Conservation (phyloP, 192 early-diverging fungal genomes). For the Backusella mclennaniae region DNA sequence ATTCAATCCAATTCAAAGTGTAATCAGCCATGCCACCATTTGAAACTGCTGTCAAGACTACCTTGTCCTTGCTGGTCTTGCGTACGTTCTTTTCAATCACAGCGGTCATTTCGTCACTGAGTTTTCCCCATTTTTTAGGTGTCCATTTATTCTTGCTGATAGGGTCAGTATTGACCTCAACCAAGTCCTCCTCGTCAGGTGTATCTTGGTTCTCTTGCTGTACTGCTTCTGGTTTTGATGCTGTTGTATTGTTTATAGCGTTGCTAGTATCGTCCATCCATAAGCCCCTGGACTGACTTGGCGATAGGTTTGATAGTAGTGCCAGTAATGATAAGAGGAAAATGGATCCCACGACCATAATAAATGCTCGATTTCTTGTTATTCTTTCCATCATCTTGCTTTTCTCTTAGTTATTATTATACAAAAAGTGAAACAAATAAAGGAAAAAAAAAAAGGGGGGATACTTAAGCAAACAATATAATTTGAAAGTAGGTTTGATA, state of each 20-base stretch:
- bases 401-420: neutral
- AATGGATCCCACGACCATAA: neutral
- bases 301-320: constrained; percentile 1
- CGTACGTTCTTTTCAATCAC: neutral
- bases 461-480: neutral
- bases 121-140: constrained; percentile 3
- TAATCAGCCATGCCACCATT: constrained; percentile 41
- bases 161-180: constrained; percentile 7
- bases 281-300: neutral
- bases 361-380: constrained; percentile 3
- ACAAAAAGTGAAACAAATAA: neutral
- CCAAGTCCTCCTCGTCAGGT: constrained; percentile 13
- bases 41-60: constrained; percentile 36
- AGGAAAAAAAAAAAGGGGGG: neutral
- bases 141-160: constrained; percentile 6
- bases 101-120: neutral
- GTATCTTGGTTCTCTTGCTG: neutral
- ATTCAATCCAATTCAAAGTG: constrained; percentile 43
- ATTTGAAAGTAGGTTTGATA: neutral
- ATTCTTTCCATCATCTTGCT: constrained; percentile 8
- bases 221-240: neutral
- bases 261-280: neutral
- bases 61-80: constrained; percentile 4
- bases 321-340: constrained; percentile 3
- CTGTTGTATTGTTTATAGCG: neutral